A percentile compares a stretch with the other conserved stretches of the same genome.
These are phyloP conservation scores for Echites panduratus DNA, from an alignment of 257 asterid genomes.

Conservation along the genomic window DNA sequence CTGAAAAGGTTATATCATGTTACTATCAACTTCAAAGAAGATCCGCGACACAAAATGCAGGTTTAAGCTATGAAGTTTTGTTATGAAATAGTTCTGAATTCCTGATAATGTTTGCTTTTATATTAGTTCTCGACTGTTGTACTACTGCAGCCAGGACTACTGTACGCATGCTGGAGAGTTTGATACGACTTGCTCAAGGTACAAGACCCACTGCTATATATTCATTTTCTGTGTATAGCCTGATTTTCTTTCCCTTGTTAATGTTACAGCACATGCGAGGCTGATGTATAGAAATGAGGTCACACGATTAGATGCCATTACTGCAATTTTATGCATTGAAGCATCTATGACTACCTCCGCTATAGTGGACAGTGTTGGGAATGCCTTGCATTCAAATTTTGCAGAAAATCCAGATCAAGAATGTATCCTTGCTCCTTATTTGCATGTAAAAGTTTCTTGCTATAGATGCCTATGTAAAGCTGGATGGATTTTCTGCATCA, in stretches of 20 bases:
- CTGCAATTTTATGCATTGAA: slow-evolving; percentile 86
- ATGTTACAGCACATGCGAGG: slow-evolving; percentile 85
- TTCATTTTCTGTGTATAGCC: slow-evolving; percentile 3
- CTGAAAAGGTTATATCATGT: slow-evolving; percentile 86
- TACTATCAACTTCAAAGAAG: slow-evolving; percentile 98
- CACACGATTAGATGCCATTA: slow-evolving; percentile 79
- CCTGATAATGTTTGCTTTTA: background rate
- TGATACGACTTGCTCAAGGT: slow-evolving; percentile 99
- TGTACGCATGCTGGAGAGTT: slow-evolving; percentile 95
- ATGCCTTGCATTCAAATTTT: slow-evolving; percentile 88
- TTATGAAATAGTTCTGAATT: slow-evolving; percentile 1
- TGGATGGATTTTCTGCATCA: background rate
- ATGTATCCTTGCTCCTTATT: slow-evolving; percentile 64
- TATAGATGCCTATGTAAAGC: background rate
- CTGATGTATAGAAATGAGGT: slow-evolving; percentile 94
- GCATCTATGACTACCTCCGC: slow-evolving; percentile 96
- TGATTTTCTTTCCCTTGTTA: slow-evolving; percentile 21
- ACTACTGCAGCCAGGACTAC: slow-evolving; percentile 84
- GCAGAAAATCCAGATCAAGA: slow-evolving; percentile 86
- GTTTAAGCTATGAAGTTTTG: slow-evolving; percentile 24
- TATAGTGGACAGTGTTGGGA: slow-evolving; percentile 85
- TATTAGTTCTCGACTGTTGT: slow-evolving; percentile 18
- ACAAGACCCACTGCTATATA: background rate
- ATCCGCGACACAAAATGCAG: slow-evolving; percentile 95
- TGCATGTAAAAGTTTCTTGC: slow-evolving; percentile 7